Base-by-base conservation (phyloP, 306 rosid genomes). In the Rosa lucieae region DNA sequence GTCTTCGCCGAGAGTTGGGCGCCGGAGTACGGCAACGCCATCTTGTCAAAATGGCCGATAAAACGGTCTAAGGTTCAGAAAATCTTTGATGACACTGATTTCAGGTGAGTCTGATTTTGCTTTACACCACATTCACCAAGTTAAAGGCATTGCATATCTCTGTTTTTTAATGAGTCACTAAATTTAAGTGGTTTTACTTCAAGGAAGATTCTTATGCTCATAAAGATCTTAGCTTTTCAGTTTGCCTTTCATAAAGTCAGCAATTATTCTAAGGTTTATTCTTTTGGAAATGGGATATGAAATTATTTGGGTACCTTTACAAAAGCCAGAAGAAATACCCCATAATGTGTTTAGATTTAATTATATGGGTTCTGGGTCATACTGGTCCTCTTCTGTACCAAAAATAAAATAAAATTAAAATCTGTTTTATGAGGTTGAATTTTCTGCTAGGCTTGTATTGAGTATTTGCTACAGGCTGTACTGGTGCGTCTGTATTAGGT, bases 1-100 rank as follows among this genome's bases (percentile, higher is more conserved):
- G 98, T 91, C 1, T 95, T 95, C 66, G 99, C 99, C 0, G 99
- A 95, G 77, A 95, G 99, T 77, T 95, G 99, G 99, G 99, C 99
- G 32, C 99, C 99, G 21, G 90, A 95, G 79, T 95, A 88, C 74
- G 99, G 99, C 74, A 95, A 91, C 70, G 98, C 99, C 53, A 88
- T 95, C 43, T 80, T 95, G 84, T 95, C 99, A 0, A 90, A 87
- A 72, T 95, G 97, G 97, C 99, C 99, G 46, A 95, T 95, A 32
- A 95, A 86, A 74, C 84, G 89, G 1, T 92, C 85, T 77, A 88
- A 81, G 72, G 88, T 89, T 43, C 82, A 86, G 75, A 89, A 92
- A 79, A 84, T 95, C 86, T 92, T 85, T 49, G 96, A 95, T 80
- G 85, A 91, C 75, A 74, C 93, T 17, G 99, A 95, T 90, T 79